phyloP scores from a whole-genome alignment of 2,329 filamentous ascomycete genomes.

The Metarhizium brunneum region DNA sequence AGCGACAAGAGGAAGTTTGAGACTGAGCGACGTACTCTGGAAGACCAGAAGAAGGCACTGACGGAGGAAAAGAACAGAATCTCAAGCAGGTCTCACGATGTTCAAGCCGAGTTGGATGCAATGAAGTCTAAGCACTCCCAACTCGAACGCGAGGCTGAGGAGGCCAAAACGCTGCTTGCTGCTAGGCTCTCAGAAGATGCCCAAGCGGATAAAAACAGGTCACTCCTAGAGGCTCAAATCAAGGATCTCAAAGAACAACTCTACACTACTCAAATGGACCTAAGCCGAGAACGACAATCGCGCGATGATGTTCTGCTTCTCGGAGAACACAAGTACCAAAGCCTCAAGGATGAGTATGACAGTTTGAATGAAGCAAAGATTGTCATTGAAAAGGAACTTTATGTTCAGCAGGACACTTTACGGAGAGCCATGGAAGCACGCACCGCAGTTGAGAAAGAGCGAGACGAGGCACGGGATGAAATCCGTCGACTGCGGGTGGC shows the following conservation, averaged over 20 bases:
- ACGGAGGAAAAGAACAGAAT: slow-evolving; percentile 71
- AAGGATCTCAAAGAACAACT: slow-evolving; percentile 79
- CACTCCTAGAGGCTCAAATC: slow-evolving; percentile 78
- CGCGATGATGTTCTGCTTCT: slow-evolving; percentile 88
- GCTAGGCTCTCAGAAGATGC: slow-evolving; percentile 84
- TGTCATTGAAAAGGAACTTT: slow-evolving; percentile 95
- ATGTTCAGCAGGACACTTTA: slow-evolving; percentile 86
- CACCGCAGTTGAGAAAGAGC: slow-evolving; percentile 71
- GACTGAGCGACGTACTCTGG: slow-evolving; percentile 67
- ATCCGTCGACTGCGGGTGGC: slow-evolving; percentile 74
- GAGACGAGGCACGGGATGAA: slow-evolving; percentile 81
- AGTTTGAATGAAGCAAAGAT: slow-evolving; percentile 90
- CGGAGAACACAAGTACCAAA: slow-evolving; percentile 76
- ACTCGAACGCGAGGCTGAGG: slow-evolving; percentile 78
- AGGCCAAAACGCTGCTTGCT: slow-evolving; percentile 79
- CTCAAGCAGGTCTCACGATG: slow-evolving; percentile 65
- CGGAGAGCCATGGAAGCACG: slow-evolving; percentile 78
- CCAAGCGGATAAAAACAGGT: slow-evolving; percentile 71
- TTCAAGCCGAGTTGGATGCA: slow-evolving; percentile 80
- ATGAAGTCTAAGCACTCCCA: slow-evolving; percentile 78
- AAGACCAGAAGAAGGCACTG: slow-evolving; percentile 67
- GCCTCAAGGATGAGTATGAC: slow-evolving; percentile 77
- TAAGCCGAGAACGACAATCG: slow-evolving; percentile 86
- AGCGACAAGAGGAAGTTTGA: slow-evolving; percentile 78
- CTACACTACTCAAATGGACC: slow-evolving; percentile 75